These are phyloP conservation scores for Aspergillus texensis DNA, from an alignment of 2,329 filamentous ascomycete genomes.

Conservation along the genomic window DNA sequence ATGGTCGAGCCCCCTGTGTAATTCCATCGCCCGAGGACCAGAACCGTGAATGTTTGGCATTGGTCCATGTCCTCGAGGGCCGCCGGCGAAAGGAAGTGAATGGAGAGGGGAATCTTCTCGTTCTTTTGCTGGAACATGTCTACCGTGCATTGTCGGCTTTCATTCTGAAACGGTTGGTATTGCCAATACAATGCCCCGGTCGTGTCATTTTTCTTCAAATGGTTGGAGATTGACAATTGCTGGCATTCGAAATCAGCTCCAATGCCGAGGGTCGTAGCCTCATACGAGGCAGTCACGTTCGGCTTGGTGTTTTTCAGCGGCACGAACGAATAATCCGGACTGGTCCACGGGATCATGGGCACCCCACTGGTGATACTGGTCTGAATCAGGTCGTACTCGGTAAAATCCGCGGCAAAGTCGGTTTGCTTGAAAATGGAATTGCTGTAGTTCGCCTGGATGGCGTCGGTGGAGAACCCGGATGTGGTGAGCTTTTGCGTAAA, in stretches of 20 bases:
- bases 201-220: constrained; percentile 17
- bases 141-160: constrained; percentile 28
- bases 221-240: constrained; percentile 20
- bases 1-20: constrained; percentile 28
- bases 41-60: constrained; percentile 36
- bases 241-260: constrained; percentile 30
- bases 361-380: constrained; percentile 38
- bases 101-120: constrained; percentile 31
- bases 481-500: constrained; percentile 35
- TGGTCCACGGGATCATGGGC: constrained; percentile 36
- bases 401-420: constrained; percentile 37
- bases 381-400: constrained; percentile 39
- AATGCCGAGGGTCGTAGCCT: constrained; percentile 32
- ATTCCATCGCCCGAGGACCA: constrained; percentile 38
- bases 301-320: constrained; percentile 27
- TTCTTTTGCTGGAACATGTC: constrained; percentile 28
- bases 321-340: constrained; percentile 34
- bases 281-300: constrained; percentile 28
- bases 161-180: constrained; percentile 28
- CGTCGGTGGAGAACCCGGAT: constrained; percentile 27
- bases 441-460: constrained; percentile 34
- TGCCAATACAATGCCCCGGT: constrained; percentile 27
- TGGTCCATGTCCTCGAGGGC: constrained; percentile 24
- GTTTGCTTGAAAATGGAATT: constrained; percentile 30
- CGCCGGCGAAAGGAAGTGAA: constrained; percentile 36